Base-by-base conservation (phyloP, 441 rosid species). In the Cnidoscolus chayamansa region DNA sequence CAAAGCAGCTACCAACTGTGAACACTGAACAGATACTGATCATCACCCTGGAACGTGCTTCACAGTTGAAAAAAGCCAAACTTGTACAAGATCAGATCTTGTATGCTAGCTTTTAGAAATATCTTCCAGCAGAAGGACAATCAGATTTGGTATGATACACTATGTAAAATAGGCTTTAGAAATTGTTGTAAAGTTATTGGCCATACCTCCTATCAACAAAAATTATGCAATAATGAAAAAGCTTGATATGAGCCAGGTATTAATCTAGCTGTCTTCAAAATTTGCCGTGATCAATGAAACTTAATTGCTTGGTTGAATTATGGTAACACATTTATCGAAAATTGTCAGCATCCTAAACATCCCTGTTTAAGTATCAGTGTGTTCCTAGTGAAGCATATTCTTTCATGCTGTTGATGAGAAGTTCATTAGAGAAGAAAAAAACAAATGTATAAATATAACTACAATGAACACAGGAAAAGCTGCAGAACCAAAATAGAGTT, bases 181-280 rank as follows among this genome's bases (percentile, higher is more conserved):
- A 70, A 65, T 76, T 67, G 49, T 61, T 76, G 77, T 73, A 54
- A 73, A 74, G 68, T 65, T 69, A 57, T 63, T 53, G 63, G 73
- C 49, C 31, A n/a, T 43, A 62, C 66, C 68, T 75, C 49, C 77
- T 76, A 56, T 73, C 53, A 59, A 45, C 74, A 78, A 85, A 72
- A 72, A 76, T 70, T 75, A 81, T 71, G 72, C 70, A 81, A 82
- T 75, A 81, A 77, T 70, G 70, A 51, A 63, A 30, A 65, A 50
- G 61, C 63, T 74, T 51, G 37, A 50, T 50, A 63, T 79, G 68
- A 59, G 66, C 54, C 10, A 37, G 50, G 55, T 72, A 70, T 67
- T 69, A 49, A 56, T 53, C 67, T 63, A 55, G 74, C 32, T 65
- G 71, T 71, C 63, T 48, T 32, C 16, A 54, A 37, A 62, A 63